Percentiles rank a stretch among this genome's conserved stretches.
Evolutionary conservation across 1,139 yeast genomes (phyloP).

Genomic region (Diutina mesorugosa): DNA sequence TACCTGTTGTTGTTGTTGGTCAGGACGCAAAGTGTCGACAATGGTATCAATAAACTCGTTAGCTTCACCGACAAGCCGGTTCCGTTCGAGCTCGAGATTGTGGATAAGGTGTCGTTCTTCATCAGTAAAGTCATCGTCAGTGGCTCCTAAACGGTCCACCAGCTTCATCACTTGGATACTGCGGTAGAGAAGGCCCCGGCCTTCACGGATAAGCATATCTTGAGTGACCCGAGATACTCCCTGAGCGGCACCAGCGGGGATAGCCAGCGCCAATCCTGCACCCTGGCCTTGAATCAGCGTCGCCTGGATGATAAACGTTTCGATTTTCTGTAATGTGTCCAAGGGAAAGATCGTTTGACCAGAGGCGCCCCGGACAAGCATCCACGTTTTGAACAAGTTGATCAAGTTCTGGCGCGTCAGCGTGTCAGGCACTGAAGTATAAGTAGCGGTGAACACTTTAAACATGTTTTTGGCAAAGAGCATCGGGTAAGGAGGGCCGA

Average conservation of each 20-base stretch:
- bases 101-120: slow-evolving; percentile 7
- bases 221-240: slow-evolving; percentile 8
- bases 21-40: slow-evolving; percentile 8
- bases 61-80: slow-evolving; percentile 17
- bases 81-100: slow-evolving; percentile 12
- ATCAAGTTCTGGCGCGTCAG: slow-evolving; percentile 24
- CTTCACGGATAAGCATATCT: slow-evolving; percentile 21
- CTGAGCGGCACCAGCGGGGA: slow-evolving; percentile 3
- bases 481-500: slow-evolving; percentile 31
- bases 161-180: background rate
- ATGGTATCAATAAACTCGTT: slow-evolving; percentile 20
- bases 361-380: slow-evolving; percentile 13
- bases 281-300: slow-evolving; percentile 11
- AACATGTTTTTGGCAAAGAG: slow-evolving; percentile 22
- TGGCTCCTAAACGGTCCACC: background rate
- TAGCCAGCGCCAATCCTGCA: slow-evolving; percentile 3
- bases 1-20: slow-evolving; percentile 7
- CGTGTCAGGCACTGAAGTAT: slow-evolving; percentile 26
- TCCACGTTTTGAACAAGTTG: slow-evolving; percentile 30
- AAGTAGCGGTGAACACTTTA: slow-evolving; percentile 24
- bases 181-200: slow-evolving; percentile 4
- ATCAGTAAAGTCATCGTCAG: slow-evolving; percentile 3
- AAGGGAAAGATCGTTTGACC: slow-evolving; percentile 26
- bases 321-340: slow-evolving; percentile 18
- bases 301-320: slow-evolving; percentile 27